Evolutionary conservation across 495 filamentous ascomycete genomes (phyloP).

Genomic region (Extremus antarcticus): DNA sequence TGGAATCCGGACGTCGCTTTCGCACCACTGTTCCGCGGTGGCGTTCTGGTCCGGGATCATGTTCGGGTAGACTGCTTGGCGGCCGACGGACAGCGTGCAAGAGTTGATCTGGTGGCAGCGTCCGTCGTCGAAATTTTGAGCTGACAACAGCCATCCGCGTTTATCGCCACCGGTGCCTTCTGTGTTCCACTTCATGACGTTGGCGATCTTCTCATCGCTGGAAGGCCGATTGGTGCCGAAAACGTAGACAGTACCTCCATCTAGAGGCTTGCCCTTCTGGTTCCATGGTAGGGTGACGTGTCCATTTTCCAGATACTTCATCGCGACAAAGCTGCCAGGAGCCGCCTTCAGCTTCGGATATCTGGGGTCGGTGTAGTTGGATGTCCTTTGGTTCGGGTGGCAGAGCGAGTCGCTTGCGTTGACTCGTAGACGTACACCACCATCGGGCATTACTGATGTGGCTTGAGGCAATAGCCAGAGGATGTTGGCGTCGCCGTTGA

Average conservation of each 20-base stretch:
- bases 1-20: conserved; percentile 65
- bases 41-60: conserved; percentile 16
- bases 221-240: conserved; percentile 66
- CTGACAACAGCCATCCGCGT: conserved; percentile 60
- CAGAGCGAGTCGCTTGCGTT: conserved; percentile 41
- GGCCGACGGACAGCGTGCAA: conserved; percentile 40
- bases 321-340: conserved; percentile 57
- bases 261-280: conserved; percentile 50
- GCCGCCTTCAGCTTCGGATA: conserved; percentile 55
- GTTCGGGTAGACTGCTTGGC: conserved; percentile 43
- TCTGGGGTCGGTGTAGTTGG: conserved; percentile 39
- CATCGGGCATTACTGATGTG: conserved; percentile 16
- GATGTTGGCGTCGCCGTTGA: conserved; percentile 39
- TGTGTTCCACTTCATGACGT: conserved; percentile 65
- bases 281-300: conserved; percentile 61
- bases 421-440: conserved; percentile 27
- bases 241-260: conserved; percentile 66
- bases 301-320: conserved; percentile 77
- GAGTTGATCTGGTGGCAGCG: conserved; percentile 66
- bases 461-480: conserved; percentile 41
- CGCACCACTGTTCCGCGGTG: conserved; percentile 53
- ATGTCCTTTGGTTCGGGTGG: conserved; percentile 40
- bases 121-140: conserved; percentile 69
- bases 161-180: conserved; percentile 68
- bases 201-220: conserved; percentile 49